These are phyloP conservation scores for Scedosporium minutisporum DNA, from an alignment of 2,329 filamentous ascomycete species.

Conservation along the genomic window DNA sequence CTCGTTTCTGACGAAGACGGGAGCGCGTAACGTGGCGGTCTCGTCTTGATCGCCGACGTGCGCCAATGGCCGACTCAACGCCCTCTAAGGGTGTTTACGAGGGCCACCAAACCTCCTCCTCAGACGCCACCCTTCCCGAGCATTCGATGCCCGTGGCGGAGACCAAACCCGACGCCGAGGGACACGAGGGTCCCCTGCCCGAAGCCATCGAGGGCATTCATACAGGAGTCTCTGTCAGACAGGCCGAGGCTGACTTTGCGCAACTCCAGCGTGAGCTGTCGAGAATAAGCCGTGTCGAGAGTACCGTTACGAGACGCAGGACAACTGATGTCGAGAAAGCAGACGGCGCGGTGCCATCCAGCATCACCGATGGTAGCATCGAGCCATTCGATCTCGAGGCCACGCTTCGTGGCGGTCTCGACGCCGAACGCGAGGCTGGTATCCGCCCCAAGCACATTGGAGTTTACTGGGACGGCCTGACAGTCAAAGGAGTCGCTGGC, in stretches of 20 bases:
- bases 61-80: not conserved
- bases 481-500: constrained; percentile 66
- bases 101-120: constrained; percentile 7
- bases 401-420: constrained; percentile 60
- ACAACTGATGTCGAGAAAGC: constrained; percentile 20
- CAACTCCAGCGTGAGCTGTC: constrained; percentile 55
- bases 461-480: constrained; percentile 68
- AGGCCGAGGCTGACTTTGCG: constrained; percentile 61
- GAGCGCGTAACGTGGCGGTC: not conserved
- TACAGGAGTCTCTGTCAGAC: constrained; percentile 51
- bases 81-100: constrained; percentile 8
- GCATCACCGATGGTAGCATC: constrained; percentile 19
- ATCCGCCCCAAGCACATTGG: constrained; percentile 75
- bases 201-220: not conserved
- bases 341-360: constrained; percentile 28
- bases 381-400: constrained; percentile 67
- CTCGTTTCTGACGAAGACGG: not conserved
- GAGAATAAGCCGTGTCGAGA: constrained; percentile 40
- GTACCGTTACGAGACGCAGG: constrained; percentile 21
- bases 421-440: constrained; percentile 64
- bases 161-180: constrained; percentile 5
- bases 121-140: constrained; percentile 8
- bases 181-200: not conserved
- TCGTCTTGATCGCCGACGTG: not conserved
- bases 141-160: not conserved